Base-by-base conservation (phyloP, 2,329 filamentous ascomycete genomes). In the Hymenoscyphus infarciens region DNA sequence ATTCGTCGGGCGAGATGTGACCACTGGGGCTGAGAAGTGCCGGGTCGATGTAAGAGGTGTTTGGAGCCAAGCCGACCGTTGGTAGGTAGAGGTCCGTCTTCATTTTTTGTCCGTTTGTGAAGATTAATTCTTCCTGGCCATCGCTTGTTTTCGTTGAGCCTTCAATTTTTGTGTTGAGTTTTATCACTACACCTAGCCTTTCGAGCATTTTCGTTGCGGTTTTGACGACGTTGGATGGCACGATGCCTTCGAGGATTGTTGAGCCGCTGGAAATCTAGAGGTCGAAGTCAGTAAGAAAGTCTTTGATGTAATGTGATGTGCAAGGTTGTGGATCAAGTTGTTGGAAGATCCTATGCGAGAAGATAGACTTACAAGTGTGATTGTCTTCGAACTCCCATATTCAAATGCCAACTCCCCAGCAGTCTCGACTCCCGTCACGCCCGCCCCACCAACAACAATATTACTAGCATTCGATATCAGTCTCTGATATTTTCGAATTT, bases 51-150 rank as follows among this genome's bases (percentile, higher is more conserved):
- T 79, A 87, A 38, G 80, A 80, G 3, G 82, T 80, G 73, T 87
- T 87, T 59, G 85, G 82, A 22, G 75, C 68, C 55, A 85, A 70
- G 52, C 85, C 85, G 68, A 81, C 80, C 2, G 84, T 83, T 7
- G 83, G 80, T 56, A 87, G 75, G 72, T 84, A 84, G 22, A 83
- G 64, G 66, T 87, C 84, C 1, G 83, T 82, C 13, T 71, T 69
- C 63, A 87, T 68, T 60, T 74, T 80, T 63, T 81, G 76, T 61
- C 81, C 82, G 64, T 72, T 74, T 33, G 75, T 74, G n/a, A 87
- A 77, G 39, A 72, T 72, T 38, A 87, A 75, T 70, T 81, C 78
- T 2, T 79, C 81, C 69, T 77, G 79, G 63, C 81, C 82, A 65
- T 79, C 77, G 1, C 74, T 70, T 54, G 77, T 69, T 11, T 70